A percentile compares a stretch with the other conserved stretches of the same genome.
Conservation (phyloP, 1,284 basidiomycete species). For the Leccinum pachyderme region DNA sequence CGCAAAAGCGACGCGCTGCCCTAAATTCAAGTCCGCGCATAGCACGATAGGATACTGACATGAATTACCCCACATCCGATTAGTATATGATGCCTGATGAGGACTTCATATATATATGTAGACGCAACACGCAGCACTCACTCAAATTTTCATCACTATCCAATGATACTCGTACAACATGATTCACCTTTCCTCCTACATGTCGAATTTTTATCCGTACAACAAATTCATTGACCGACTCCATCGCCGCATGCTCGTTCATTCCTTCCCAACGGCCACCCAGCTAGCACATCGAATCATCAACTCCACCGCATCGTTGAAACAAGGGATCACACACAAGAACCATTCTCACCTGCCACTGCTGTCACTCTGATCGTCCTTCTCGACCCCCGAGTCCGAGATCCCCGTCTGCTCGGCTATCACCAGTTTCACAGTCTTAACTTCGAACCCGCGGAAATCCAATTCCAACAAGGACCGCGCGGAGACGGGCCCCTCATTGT, state of each 20-base stretch:
- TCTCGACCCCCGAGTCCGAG: not conserved
- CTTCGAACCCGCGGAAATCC: constrained; percentile 68
- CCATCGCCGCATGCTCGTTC: not conserved
- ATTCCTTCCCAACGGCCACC: constrained; percentile 38
- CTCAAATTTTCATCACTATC: too few species aligned
- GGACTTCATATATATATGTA: too few species aligned
- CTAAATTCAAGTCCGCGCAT: too few species aligned
- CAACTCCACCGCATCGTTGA: not conserved
- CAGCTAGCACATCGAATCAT: constrained; percentile 31
- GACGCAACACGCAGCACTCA: too few species aligned
- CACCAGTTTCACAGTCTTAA: constrained; percentile 68
- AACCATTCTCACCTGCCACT: constrained; percentile 11
- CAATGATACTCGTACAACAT: not conserved
- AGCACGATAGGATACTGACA: too few species aligned
- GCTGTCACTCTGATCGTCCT: constrained; percentile 3
- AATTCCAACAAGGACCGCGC: constrained; percentile 30
- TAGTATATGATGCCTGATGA: too few species aligned
- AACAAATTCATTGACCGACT: not conserved
- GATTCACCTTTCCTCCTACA: constrained; percentile 1
- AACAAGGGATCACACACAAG: not conserved
- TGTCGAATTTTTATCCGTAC: not conserved
- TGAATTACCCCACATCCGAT: too few species aligned
- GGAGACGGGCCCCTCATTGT: not conserved
- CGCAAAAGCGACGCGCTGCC: too few species aligned
- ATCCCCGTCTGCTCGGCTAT: constrained; percentile 24